These are phyloP conservation scores for Tetrapisispora pingtungensis DNA, from an alignment of 805 yeast genomes.

Conservation along the genomic window DNA sequence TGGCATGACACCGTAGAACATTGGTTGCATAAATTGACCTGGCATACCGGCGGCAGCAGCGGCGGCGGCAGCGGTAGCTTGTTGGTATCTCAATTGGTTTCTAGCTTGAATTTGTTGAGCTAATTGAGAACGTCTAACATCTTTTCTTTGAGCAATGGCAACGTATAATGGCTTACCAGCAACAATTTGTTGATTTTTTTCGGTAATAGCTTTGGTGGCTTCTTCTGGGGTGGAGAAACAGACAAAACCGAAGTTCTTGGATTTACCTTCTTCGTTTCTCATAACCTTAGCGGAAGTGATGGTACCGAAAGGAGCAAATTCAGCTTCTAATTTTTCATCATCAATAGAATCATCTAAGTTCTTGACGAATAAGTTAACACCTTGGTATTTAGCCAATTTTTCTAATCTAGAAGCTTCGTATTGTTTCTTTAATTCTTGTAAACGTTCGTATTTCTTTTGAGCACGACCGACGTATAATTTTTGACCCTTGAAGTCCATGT, in stretches of 20 bases:
- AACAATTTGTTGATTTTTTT: constrained; percentile 95
- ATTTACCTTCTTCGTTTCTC: constrained; percentile 89
- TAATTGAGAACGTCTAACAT: constrained; percentile 91
- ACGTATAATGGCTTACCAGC: constrained; percentile 95
- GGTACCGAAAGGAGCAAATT: constrained; percentile 85
- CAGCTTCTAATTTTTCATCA: constrained; percentile 85
- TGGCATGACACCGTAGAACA: constrained; percentile 45
- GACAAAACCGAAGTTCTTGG: constrained; percentile 97
- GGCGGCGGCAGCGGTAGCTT: constrained; percentile 59
- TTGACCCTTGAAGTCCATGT: constrained; percentile 75
- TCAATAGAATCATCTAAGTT: constrained; percentile 90
- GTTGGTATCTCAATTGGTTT: constrained; percentile 97
- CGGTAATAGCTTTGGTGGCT: constrained; percentile 96
- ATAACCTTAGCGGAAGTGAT: constrained; percentile 94
- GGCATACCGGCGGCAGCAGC: constrained; percentile 33
- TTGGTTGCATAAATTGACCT: constrained; percentile 33
- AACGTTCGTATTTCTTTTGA: constrained; percentile 96
- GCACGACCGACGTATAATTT: constrained; percentile 94
- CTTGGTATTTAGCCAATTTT: constrained; percentile 89
- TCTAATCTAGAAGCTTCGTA: constrained; percentile 87
- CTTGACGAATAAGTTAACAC: constrained; percentile 93
- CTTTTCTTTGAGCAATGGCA: constrained; percentile 98
- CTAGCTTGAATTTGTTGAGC: constrained; percentile 97
- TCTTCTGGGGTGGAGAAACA: constrained; percentile 97
- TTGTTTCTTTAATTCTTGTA: constrained; percentile 89